phyloP scores from a whole-genome alignment of 176 grass and related monocot species.

The Oryza nivara region DNA sequence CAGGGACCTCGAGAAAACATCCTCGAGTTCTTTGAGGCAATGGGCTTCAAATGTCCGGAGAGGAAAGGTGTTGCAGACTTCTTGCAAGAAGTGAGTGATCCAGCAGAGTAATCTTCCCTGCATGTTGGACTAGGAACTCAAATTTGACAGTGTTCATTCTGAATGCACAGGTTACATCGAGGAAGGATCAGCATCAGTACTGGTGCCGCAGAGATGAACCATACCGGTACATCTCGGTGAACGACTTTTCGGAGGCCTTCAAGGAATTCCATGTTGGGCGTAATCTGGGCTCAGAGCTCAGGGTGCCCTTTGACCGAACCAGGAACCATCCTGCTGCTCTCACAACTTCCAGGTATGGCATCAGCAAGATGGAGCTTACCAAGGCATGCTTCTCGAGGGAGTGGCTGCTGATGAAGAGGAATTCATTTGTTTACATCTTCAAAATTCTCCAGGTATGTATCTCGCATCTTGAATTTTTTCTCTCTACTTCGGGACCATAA shows the following conservation, averaged over 20 bases:
- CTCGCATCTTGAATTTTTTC: background rate
- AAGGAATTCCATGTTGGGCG: constrained; percentile 80
- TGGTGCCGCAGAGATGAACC: constrained; percentile 57
- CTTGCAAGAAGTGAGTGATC: constrained; percentile 82
- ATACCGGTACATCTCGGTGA: constrained; percentile 79
- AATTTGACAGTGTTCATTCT: constrained; percentile 32
- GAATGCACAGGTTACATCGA: constrained; percentile 77
- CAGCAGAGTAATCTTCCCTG: background rate
- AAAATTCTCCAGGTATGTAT: constrained; percentile 79
- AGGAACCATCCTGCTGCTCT: constrained; percentile 90
- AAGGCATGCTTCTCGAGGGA: constrained; percentile 82
- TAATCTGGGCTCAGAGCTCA: constrained; percentile 59
- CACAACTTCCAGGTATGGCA: constrained; percentile 77
- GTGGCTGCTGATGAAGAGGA: constrained; percentile 97
- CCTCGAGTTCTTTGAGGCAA: constrained; percentile 78
- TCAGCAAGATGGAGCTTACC: constrained; percentile 73
- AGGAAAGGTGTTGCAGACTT: constrained; percentile 95
- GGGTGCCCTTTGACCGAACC: constrained; percentile 62
- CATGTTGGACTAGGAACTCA: constrained; percentile 9
- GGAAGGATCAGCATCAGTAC: constrained; percentile 95
- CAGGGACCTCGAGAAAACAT: constrained; percentile 85
- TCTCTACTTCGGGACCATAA: background rate
- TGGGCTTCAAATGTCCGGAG: constrained; percentile 94
- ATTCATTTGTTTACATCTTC: constrained; percentile 97
- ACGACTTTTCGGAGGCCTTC: constrained; percentile 76